Evolutionary conservation across 1,284 basidiomycete species (phyloP), one percentile per base, ranked within the genome.

Genomic region (Puccinia polysora): DNA sequence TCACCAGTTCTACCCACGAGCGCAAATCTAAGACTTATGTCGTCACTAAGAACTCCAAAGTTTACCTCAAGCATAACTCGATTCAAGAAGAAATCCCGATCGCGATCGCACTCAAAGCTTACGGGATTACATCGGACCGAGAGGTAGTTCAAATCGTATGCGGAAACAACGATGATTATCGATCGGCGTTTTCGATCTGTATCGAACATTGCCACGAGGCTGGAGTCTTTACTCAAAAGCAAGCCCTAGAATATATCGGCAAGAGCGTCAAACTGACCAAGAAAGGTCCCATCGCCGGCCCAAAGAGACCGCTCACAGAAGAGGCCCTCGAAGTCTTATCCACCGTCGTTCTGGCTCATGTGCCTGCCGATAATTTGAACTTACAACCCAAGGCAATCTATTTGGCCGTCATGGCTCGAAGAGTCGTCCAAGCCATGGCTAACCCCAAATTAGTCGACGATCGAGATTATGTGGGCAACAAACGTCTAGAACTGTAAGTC

Each of bases 21-120:
- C 86, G 97, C 74, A 98, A 98, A 81, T 97, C 96, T 55, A 99
- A 99, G 81, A 96, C 97, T 0, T 98, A 99, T 78, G 94, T 98
- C 50, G 86, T 88, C 4, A 96, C 93, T 15, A 97, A 97, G 82
- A 90, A 93, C 80, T 87, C 88, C 69, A 89, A 89, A 79, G 89
- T 98, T 72, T 97, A 93, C 80, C 87, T 98, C 63, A 89, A 91
- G n/a, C 95, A 99, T 83, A 99, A 99, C 81, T 97, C 92, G 74
- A 89, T 97, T 75, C 90, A 93, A 78, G 96, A 99, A 81, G 91
- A 95, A 78, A 91, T 99, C 52, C 96, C 96, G 0, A 93, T 99
- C 73, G 95, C 87, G 49, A 87, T 99, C 77, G 94, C 92, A 7
- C 87, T 99, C 77, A 98, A 97, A 81, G 94, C 94, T 14, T 86